Evolutionary conservation across 2,329 filamentous ascomycete genomes (phyloP), one percentile per base, ranked within the genome.

Genomic region (Stagonosporopsis tanaceti): DNA sequence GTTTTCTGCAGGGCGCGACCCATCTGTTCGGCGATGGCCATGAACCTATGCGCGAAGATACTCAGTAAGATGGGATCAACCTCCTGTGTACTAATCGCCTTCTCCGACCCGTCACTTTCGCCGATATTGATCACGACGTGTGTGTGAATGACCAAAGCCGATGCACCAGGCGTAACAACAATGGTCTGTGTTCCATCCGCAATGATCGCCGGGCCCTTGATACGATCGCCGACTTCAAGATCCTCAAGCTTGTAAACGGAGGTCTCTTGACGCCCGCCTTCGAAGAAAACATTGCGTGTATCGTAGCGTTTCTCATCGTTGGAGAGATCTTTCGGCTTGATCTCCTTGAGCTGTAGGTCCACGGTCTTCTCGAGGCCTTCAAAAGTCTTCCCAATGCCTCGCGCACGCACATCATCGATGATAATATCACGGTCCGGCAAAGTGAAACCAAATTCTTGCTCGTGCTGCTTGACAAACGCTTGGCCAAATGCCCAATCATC

Each of bases 371-470:
- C 90, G 28, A 89, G 80, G 42, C 90, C 89, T 50, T 90, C 84
- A 74, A 93, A 94, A 42, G 91, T 94, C 81, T 93, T 96, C 44
- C 92, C 93, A 60, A 97, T 96, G 14, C 92, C 92, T 54, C 94
- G 85, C 5, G 93, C 91, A 38, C 93, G 88, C 3, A 97, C 90
- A 73, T 97, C 93, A 61, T 97, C 93, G 7, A 97, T 84, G 42
- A 97, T 93, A 51, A 97, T 91, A 65, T 97, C 92, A 53, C 93
- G 84, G 57, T 96, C 91, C 24, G 87, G 87, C 2, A 97, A 81
- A 0, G 91, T 96, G 70, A 97, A 97, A 0, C 93, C 93, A 71
- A 97, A 97, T 71, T 97, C 93, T 71, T 95, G 93, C 50, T 92
- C 88, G 71, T 97, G 93, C 66, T 96, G 92, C 66, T 88, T 87